These are phyloP conservation scores for Solanum hybrid DNA, from an alignment of 305 asterid genomes.

Conservation along the genomic window DNA sequence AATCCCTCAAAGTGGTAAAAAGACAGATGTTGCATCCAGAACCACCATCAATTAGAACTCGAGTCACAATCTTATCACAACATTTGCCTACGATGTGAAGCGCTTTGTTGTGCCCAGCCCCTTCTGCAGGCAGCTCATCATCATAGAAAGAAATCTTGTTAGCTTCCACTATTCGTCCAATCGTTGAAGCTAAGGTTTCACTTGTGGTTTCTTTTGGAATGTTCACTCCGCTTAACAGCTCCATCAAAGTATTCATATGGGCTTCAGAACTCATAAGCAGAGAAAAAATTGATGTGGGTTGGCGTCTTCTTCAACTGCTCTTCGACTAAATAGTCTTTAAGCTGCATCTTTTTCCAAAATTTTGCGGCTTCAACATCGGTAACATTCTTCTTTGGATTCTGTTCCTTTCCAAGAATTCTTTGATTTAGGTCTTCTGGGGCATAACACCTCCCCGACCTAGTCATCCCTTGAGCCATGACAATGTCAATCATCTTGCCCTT, in stretches of 20 bases:
- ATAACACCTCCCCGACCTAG: too few species aligned
- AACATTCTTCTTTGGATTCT: background rate
- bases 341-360: background rate
- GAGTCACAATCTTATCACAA: too few species aligned
- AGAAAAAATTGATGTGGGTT: background rate
- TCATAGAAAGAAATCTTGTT: background rate
- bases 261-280: background rate
- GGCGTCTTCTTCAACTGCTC: background rate
- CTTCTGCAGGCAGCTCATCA: too few species aligned
- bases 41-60: too few species aligned
- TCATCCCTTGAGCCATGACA: too few species aligned
- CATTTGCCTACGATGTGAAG: too few species aligned
- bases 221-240: background rate
- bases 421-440: background rate
- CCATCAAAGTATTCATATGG: too few species aligned
- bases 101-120: too few species aligned
- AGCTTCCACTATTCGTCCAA: background rate
- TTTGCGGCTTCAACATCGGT: background rate
- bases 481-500: too few species aligned
- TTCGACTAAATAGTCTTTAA: background rate
- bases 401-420: background rate
- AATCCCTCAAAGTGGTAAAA: too few species aligned
- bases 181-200: background rate
- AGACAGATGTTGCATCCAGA: too few species aligned
- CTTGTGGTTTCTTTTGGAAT: background rate